Conservation (phyloP, 148 eudicot genomes). For the Nepenthes gracilis region DNA sequence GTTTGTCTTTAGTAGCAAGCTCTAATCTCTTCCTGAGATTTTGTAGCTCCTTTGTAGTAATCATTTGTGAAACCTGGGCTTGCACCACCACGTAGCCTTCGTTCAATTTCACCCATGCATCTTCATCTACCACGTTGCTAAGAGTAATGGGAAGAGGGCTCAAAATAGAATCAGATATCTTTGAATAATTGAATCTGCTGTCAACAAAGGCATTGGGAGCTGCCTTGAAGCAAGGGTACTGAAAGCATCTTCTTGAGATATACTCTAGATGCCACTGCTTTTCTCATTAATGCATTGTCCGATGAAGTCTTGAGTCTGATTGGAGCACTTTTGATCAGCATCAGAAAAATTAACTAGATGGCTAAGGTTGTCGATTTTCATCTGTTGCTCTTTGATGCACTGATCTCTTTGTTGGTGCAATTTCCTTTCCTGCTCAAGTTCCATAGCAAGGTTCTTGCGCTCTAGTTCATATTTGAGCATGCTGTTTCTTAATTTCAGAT, state of each 20-base stretch:
- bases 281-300: slow-evolving; percentile 23
- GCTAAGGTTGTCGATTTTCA: slow-evolving; percentile 51
- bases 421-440: slow-evolving; percentile 88
- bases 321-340: slow-evolving; percentile 27
- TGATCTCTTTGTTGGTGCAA: slow-evolving; percentile 62
- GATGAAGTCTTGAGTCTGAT: slow-evolving; percentile 13
- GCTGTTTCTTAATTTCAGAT: slow-evolving; percentile 78
- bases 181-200: slow-evolving; percentile 45
- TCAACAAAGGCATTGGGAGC: slow-evolving; percentile 59
- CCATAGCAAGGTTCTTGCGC: slow-evolving; percentile 74
- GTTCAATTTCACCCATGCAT: slow-evolving; percentile 80
- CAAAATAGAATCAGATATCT: slow-evolving; percentile 24
- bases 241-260: slow-evolving; percentile 47
- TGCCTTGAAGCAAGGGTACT: slow-evolving; percentile 59
- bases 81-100: slow-evolving; percentile 42
- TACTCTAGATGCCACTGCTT: slow-evolving; percentile 26
- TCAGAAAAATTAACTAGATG: slow-evolving; percentile 28
- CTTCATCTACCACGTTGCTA: slow-evolving; percentile 73
- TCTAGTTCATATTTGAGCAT: slow-evolving; percentile 91
- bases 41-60: slow-evolving; percentile 40
- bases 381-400: slow-evolving; percentile 68
- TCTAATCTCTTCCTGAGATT: slow-evolving; percentile 52
- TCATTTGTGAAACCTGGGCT: slow-evolving; percentile 35
- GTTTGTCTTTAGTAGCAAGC: slow-evolving; percentile 45
- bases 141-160: slow-evolving; percentile 77